Evolutionary conservation across 2,329 filamentous ascomycete genomes (phyloP).

Genomic region (Fusarium sp.): DNA sequence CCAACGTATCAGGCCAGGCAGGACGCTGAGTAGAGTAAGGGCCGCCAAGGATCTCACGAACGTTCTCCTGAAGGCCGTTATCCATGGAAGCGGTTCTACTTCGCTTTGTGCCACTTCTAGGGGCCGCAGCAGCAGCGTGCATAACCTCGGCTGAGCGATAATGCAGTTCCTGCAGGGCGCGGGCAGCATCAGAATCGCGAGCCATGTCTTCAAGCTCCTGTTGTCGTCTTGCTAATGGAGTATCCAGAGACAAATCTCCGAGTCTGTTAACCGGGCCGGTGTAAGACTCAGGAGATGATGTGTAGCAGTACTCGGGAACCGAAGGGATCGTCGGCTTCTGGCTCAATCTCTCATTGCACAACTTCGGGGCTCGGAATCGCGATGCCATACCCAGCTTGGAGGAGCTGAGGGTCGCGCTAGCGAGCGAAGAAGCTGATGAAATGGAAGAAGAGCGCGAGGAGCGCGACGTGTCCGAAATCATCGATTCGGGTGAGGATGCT

Average conservation of each 20-base stretch:
- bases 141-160: conserved; percentile 59
- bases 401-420: conserved; percentile 69
- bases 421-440: conserved; percentile 72
- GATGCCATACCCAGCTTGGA: conserved; percentile 67
- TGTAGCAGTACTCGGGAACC: conserved; percentile 67
- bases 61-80: conserved; percentile 73
- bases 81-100: conserved; percentile 71
- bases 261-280: conserved; percentile 66
- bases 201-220: conserved; percentile 61
- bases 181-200: conserved; percentile 67
- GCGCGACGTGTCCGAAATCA: conserved; percentile 73
- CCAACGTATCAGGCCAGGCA: conserved; percentile 56
- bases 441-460: conserved; percentile 75
- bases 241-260: conserved; percentile 63
- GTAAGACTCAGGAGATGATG: conserved; percentile 70
- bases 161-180: conserved; percentile 72
- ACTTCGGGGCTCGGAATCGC: conserved; percentile 73
- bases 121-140: conserved; percentile 48
- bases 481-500: conserved; percentile 75
- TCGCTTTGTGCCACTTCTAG: conserved; percentile 66
- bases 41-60: conserved; percentile 70
- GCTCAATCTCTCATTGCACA: conserved; percentile 68
- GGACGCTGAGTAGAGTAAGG: conserved; percentile 49
- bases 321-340: conserved; percentile 66
- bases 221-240: conserved; percentile 61